Evolutionary conservation across 768 basidiomycete species (phyloP), one percentile per base, ranked within the genome.

Genomic region (Lentinula detonsa): DNA sequence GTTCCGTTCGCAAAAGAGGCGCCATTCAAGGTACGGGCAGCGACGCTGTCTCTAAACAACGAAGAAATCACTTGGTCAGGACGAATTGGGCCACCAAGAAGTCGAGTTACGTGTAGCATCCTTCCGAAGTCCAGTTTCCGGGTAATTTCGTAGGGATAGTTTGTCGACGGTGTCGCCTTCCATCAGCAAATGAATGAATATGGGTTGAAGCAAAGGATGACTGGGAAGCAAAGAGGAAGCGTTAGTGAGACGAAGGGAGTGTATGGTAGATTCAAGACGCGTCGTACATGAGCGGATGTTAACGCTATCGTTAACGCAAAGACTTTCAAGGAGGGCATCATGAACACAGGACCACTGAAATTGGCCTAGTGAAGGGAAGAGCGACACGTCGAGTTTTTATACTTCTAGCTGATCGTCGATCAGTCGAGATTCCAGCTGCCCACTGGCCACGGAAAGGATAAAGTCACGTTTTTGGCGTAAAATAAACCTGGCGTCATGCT

Each of bases 101-200:
- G 34, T 13, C n/a, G 42, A 16, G 23, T 70, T 66, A 88, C 87
- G 79, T 81, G 73, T 81, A 84, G 65, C 88, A 90, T 67, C 86
- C 86, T 60, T 77, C 70, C 15, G 79, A 77, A 16, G 75, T 75
- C 87, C 87, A 90, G 53, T 71, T 75, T 2, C 74, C 74, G 7
- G 85, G 85, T 55, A 88, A 77, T 1, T 56, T 64, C 3, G 75
- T 67, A 15, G 79, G 79, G 39, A 79, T 69, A 48, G 72, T 63
- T 60, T 78, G 77, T 61, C 77, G 80, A 60, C 72, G 73, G n/a
- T 76, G 70, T 50, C 35, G 54, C 6, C 34, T 52, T 43, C 59
- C 52, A 45, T 61, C 40, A 52, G 50, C 55, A 35, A 39, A 33
- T 58, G 70, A 70, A 69, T 62, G 69, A 68, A 61, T 66, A 66